Conservation (phyloP, 257 asterid species). For the Solanum virginianum region DNA sequence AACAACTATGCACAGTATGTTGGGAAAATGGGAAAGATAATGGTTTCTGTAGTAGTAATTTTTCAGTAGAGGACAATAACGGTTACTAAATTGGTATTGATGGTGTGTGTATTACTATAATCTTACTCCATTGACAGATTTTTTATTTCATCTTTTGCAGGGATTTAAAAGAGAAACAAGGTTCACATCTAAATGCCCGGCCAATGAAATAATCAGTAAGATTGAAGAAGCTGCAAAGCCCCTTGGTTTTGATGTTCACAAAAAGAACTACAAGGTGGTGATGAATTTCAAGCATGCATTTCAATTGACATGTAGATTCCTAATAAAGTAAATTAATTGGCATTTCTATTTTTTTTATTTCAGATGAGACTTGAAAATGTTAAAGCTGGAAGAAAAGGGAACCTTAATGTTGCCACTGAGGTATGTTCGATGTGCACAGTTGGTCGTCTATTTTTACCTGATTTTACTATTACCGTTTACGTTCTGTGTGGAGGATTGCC, state of each 20-base stretch:
- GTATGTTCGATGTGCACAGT: conserved; percentile 15
- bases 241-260: conserved; percentile 87
- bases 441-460: not conserved
- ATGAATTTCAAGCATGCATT: not conserved
- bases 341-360: not conserved
- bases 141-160: conserved; percentile 18
- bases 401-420: conserved; percentile 83
- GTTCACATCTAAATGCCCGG: conserved; percentile 69
- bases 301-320: not conserved
- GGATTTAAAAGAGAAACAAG: conserved; percentile 81
- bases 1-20: not conserved
- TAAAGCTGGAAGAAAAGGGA: conserved; percentile 91
- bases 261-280: conserved; percentile 76
- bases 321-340: not conserved
- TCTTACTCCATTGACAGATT: not conserved
- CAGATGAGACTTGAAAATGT: conserved; percentile 85
- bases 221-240: conserved; percentile 91
- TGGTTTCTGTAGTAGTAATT: not conserved
- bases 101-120: not conserved
- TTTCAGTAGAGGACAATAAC: not conserved
- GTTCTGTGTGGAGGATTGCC: not conserved
- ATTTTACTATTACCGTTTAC: not conserved
- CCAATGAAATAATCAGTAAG: conserved; percentile 69
- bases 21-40: not conserved
- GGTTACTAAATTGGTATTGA: not conserved